phyloP scores from a whole-genome alignment of 2,329 filamentous ascomycete species.

The Aspergillus latus region DNA sequence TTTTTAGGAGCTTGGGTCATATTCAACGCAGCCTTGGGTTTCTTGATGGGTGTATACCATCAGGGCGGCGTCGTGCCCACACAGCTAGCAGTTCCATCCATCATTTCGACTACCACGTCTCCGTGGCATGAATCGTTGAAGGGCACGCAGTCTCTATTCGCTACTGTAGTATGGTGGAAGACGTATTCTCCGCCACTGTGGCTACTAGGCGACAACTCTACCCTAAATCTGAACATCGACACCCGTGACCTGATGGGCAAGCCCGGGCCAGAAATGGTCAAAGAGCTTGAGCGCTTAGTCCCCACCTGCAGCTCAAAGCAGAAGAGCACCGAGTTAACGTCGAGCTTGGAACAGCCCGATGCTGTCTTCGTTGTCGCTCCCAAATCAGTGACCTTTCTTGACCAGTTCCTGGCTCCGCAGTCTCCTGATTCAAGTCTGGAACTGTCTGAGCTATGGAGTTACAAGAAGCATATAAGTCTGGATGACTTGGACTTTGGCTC shows the following conservation, averaged over 20 bases:
- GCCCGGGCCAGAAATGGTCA: slow-evolving; percentile 41
- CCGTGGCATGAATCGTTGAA: slow-evolving; percentile 7
- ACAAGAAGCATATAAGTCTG: slow-evolving; percentile 49
- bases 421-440: slow-evolving; percentile 25
- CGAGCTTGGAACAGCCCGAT: slow-evolving; percentile 14
- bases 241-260: slow-evolving; percentile 53
- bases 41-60: slow-evolving; percentile 55
- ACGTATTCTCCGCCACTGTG: slow-evolving; percentile 55
- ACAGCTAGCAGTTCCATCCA: slow-evolving; percentile 47
- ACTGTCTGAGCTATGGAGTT: slow-evolving; percentile 45
- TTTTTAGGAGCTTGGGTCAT: slow-evolving; percentile 49
- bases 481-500: slow-evolving; percentile 54
- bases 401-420: slow-evolving; percentile 31
- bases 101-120: slow-evolving; percentile 32
- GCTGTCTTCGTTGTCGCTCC: slow-evolving; percentile 48
- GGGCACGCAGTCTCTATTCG: slow-evolving; percentile 19
- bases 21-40: slow-evolving; percentile 51
- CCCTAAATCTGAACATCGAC: slow-evolving; percentile 37
- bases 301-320: slow-evolving; percentile 30
- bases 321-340: slow-evolving; percentile 10
- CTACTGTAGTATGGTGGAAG: slow-evolving; percentile 55
- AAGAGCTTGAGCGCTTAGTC: slow-evolving; percentile 36
- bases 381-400: slow-evolving; percentile 44
- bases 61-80: slow-evolving; percentile 54
- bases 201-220: slow-evolving; percentile 46